A percentile compares a stretch with the other conserved stretches of the same genome.
phyloP scores from a whole-genome alignment of 495 filamentous ascomycete genomes.

The Penicillium taxi region DNA sequence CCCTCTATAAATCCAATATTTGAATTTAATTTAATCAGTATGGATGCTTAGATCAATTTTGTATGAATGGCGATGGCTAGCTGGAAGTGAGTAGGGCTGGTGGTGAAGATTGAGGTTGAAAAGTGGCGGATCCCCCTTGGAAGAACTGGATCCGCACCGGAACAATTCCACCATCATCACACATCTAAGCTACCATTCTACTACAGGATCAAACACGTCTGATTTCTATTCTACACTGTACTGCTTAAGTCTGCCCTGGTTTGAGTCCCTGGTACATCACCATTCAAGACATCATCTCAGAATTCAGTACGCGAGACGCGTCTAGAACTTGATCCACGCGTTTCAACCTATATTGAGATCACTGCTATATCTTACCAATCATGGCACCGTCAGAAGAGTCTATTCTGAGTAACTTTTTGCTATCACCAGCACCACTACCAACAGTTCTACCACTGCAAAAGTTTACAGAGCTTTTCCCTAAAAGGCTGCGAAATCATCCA shows the following conservation, averaged over 20 bases:
- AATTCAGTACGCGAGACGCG: too few relatives aligned
- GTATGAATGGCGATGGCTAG: background rate
- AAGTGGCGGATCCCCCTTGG: constrained; percentile 12
- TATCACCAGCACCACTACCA: constrained; percentile 64
- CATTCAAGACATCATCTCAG: too few relatives aligned
- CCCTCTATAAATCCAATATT: too few relatives aligned
- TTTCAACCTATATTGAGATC: too few relatives aligned
- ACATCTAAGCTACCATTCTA: background rate
- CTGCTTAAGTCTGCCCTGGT: too few relatives aligned
- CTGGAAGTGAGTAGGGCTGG: constrained; percentile 1
- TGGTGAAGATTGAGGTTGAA: constrained; percentile 13
- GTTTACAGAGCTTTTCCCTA: constrained; percentile 72
- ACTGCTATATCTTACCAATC: too few relatives aligned
- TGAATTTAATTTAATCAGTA: too few relatives aligned
- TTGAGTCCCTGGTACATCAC: too few relatives aligned
- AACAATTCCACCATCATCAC: constrained; percentile 6
- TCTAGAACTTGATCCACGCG: too few relatives aligned
- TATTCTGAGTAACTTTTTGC: constrained; percentile 70
- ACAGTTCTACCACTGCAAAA: constrained; percentile 63
- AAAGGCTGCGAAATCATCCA: constrained; percentile 56
- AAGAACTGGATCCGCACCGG: constrained; percentile 6
- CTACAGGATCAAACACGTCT: too few relatives aligned
- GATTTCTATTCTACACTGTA: too few relatives aligned
- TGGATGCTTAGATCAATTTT: too few relatives aligned
- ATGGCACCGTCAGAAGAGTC: constrained; percentile 67